phyloP scores from a whole-genome alignment of 139 green algal species.

The Desmodesmus armatus region DNA sequence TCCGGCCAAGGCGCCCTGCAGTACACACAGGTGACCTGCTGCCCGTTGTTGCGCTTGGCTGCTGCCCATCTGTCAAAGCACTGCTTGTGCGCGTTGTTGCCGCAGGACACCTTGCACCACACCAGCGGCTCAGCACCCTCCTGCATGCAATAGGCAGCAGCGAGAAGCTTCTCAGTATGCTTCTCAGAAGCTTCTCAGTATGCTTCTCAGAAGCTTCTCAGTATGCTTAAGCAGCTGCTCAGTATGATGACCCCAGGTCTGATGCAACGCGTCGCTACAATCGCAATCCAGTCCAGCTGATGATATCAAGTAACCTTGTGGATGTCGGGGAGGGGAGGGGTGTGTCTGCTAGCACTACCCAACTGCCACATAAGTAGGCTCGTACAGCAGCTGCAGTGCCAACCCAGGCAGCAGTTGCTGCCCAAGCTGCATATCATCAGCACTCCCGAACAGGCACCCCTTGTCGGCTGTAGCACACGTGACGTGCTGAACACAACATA shows the following conservation, averaged over 20 bases:
- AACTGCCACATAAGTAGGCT: too few relatives aligned
- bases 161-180: background rate
- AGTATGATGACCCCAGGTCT: background rate
- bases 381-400: too few relatives aligned
- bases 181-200: background rate
- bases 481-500: background rate
- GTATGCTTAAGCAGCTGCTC: background rate
- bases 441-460: background rate
- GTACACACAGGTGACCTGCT: slow-evolving; percentile 57
- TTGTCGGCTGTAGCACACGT: background rate
- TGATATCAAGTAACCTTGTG: too few relatives aligned
- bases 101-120: slow-evolving; percentile 57
- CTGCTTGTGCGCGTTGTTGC: slow-evolving; percentile 68
- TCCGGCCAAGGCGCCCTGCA: slow-evolving; percentile 57
- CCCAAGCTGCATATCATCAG: background rate
- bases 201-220: background rate
- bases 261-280: background rate
- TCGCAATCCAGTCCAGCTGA: background rate
- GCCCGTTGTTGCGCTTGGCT: slow-evolving; percentile 24
- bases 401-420: background rate
- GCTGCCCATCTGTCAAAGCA: slow-evolving; percentile 61
- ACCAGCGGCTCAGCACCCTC: slow-evolving; percentile 46
- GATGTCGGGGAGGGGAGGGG: background rate
- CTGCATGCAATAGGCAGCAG: background rate
- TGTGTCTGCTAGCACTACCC: too few relatives aligned